phyloP scores from a whole-genome alignment of 805 yeast species.

The Metschnikowia anglica region DNA sequence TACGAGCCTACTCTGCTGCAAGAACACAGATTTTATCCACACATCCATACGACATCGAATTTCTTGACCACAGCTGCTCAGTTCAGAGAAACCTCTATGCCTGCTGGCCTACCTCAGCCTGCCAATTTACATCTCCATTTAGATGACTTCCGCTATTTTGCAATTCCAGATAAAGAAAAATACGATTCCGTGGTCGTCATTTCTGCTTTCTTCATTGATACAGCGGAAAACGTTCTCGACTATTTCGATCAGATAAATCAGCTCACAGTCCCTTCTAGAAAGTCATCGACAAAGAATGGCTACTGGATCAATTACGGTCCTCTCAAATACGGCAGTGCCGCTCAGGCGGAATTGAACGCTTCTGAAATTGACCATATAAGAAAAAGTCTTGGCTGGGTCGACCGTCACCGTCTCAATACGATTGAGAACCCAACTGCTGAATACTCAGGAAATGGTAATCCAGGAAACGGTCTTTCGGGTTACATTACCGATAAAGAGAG shows the following conservation, averaged over 20 bases:
- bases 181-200: slow-evolving; percentile 55
- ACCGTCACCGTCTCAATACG: slow-evolving; percentile 18
- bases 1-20: slow-evolving; percentile 28
- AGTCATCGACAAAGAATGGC: slow-evolving; percentile 40
- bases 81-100: slow-evolving; percentile 41
- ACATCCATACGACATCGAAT: slow-evolving; percentile 67
- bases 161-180: slow-evolving; percentile 25
- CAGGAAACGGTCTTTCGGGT: slow-evolving; percentile 42
- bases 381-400: slow-evolving; percentile 61
- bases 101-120: slow-evolving; percentile 38
- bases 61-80: slow-evolving; percentile 53
- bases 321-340: slow-evolving; percentile 83
- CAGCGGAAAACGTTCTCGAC: slow-evolving; percentile 81
- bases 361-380: slow-evolving; percentile 66
- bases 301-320: slow-evolving; percentile 94
- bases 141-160: slow-evolving; percentile 65
- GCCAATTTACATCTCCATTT: slow-evolving; percentile 46
- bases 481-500: slow-evolving; percentile 66
- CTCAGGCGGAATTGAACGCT: slow-evolving; percentile 68
- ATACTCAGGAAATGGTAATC: slow-evolving; percentile 17
- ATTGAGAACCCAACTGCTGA: slow-evolving; percentile 11
- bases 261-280: slow-evolving; percentile 35
- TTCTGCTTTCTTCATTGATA: slow-evolving; percentile 81
- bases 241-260: slow-evolving; percentile 66
- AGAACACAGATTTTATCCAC: slow-evolving; percentile 14